Evolutionary conservation across 768 basidiomycete species (phyloP).

Genomic region (Lactarius akahatsu): DNA sequence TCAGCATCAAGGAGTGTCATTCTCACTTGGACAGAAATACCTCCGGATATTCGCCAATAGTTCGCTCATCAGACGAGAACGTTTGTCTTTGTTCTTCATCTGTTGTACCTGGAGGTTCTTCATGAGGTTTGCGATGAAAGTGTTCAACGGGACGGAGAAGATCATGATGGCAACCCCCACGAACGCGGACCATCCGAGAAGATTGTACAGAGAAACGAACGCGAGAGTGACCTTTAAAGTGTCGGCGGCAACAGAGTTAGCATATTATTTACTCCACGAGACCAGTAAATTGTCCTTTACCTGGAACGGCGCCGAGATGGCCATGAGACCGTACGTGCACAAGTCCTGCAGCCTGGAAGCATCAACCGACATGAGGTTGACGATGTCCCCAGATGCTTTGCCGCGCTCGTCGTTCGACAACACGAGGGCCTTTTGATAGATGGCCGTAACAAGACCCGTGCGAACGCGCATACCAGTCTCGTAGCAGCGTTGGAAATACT

Average conservation of each 20-base stretch:
- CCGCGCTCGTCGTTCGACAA: constrained; percentile 83
- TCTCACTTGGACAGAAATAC: constrained; percentile 34
- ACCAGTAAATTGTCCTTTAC: constrained; percentile 36
- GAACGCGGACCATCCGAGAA: constrained; percentile 90
- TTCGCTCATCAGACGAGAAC: constrained; percentile 89
- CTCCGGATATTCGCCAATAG: constrained; percentile 90
- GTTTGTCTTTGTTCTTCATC: constrained; percentile 90
- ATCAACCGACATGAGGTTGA: constrained; percentile 92
- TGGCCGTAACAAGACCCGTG: constrained; percentile 79
- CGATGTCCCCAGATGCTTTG: constrained; percentile 86
- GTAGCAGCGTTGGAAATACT: constrained; percentile 86
- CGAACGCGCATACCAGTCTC: constrained; percentile 93
- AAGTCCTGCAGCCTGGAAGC: constrained; percentile 76
- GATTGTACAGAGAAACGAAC: constrained; percentile 83
- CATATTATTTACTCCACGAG: neutral
- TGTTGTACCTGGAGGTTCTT: constrained; percentile 82
- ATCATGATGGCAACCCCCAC: constrained; percentile 88
- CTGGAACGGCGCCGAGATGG: constrained; percentile 84
- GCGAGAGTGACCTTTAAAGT: constrained; percentile 70
- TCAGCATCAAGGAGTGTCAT: neutral
- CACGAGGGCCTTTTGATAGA: constrained; percentile 84
- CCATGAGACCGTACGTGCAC: constrained; percentile 80
- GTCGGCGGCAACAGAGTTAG: neutral
- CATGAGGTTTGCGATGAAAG: constrained; percentile 63
- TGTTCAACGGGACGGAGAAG: constrained; percentile 75